phyloP scores from a whole-genome alignment of 495 filamentous ascomycete species.

The Neurospora intermedia region DNA sequence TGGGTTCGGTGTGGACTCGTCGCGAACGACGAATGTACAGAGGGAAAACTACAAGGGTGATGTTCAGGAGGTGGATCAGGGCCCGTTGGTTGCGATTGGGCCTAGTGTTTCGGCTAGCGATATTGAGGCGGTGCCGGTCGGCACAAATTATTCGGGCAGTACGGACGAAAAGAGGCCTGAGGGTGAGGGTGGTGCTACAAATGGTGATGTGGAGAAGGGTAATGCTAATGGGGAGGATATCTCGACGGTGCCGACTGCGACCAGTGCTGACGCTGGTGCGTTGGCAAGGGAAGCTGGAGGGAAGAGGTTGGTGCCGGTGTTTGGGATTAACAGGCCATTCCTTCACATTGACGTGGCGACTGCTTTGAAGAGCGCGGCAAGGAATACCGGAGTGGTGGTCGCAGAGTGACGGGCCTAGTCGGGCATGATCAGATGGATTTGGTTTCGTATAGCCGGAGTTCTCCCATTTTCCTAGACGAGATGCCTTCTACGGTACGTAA shows the following conservation, averaged over 20 bases:
- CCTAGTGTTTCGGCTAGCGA: background rate
- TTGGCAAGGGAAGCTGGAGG: conserved; percentile 1
- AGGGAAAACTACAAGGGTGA: background rate
- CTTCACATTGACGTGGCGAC: conserved; percentile 59
- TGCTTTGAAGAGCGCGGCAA: conserved; percentile 41
- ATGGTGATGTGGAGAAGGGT: conserved; percentile 1
- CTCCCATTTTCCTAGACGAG: background rate
- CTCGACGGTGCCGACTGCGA: conserved; percentile 5
- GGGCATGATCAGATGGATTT: background rate
- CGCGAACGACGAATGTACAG: background rate
- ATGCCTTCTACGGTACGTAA: background rate
- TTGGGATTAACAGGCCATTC: conserved; percentile 41
- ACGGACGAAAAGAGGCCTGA: conserved; percentile 2
- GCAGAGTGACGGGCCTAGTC: background rate
- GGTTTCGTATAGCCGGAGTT: background rate
- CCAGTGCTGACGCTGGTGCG: conserved; percentile 4
- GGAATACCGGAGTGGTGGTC: background rate
- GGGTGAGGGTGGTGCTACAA: background rate
- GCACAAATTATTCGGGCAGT: background rate
- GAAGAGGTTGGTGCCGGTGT: conserved; percentile 22
- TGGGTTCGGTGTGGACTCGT: conserved; percentile 30
- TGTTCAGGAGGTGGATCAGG: background rate
- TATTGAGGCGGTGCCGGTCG: background rate
- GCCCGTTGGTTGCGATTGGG: conserved; percentile 13
- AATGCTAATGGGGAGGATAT: conserved; percentile 7